Conservation (phyloP, 2,329 filamentous ascomycete genomes). For the Diaporthe aspalathi region DNA sequence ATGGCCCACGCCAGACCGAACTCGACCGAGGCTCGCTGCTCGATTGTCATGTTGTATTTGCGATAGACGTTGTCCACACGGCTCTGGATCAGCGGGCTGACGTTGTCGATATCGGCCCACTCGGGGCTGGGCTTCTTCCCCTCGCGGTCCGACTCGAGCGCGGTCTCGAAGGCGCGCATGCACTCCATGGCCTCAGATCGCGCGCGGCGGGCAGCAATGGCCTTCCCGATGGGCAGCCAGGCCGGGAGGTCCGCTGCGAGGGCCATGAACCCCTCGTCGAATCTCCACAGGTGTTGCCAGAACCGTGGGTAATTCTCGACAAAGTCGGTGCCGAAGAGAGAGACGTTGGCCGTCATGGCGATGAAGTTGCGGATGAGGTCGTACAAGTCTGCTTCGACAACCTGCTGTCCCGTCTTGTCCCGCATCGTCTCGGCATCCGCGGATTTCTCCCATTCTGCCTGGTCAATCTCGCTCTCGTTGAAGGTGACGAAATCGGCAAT, state of each 20-base stretch:
- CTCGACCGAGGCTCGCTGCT: conserved; percentile 50
- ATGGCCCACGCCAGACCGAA: conserved; percentile 53
- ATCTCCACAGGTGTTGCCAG: conserved; percentile 52
- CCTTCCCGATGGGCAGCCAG: conserved; percentile 49
- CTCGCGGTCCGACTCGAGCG: conserved; percentile 49
- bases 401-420: conserved; percentile 42
- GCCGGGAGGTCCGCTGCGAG: conserved; percentile 48
- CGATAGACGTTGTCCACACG: conserved; percentile 41
- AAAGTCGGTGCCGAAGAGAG: conserved; percentile 55
- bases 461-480: conserved; percentile 51
- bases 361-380: conserved; percentile 52
- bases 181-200: conserved; percentile 45
- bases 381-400: conserved; percentile 50
- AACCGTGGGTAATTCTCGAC: conserved; percentile 54
- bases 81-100: conserved; percentile 48
- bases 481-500: conserved; percentile 53
- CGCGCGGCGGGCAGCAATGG: conserved; percentile 49
- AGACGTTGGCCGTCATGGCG: conserved; percentile 49
- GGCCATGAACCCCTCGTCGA: conserved; percentile 49
- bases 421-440: conserved; percentile 49
- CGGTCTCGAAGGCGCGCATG: conserved; percentile 50
- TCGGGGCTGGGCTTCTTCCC: conserved; percentile 48
- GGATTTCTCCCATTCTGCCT: conserved; percentile 53
- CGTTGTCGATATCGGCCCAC: conserved; percentile 54
- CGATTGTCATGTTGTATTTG: conserved; percentile 46